Evolutionary conservation across 805 yeast genomes (phyloP).

Genomic region (Kuraishia capsulata): DNA sequence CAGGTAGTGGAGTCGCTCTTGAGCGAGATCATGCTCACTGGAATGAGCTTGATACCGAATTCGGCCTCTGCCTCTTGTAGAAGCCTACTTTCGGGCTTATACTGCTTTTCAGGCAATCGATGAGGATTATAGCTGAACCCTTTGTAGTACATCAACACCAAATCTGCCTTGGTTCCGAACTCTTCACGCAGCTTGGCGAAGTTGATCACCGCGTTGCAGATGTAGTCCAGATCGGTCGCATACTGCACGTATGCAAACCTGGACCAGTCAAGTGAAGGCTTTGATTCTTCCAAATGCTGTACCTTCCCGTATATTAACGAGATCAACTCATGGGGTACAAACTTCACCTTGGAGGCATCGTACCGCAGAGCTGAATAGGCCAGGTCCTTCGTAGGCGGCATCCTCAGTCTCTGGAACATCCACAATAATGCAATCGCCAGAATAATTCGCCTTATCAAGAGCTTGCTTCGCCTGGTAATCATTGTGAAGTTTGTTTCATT

Average conservation of each 20-base stretch:
- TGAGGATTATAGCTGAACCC: constrained; percentile 9
- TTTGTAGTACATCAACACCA: constrained; percentile 33
- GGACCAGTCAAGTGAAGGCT: constrained; percentile 3
- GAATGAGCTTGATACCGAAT: constrained; percentile 18
- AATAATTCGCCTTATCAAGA: not conserved
- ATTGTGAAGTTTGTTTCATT: no score
- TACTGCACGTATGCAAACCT: constrained; percentile 47
- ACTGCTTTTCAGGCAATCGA: not conserved
- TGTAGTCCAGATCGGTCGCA: constrained; percentile 42
- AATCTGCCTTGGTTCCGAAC: constrained; percentile 29
- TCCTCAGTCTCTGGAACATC: not conserved
- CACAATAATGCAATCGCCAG: not conserved
- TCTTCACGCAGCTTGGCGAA: constrained; percentile 27
- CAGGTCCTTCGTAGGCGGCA: not conserved
- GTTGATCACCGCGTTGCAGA: constrained; percentile 44
- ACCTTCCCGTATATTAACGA: not conserved
- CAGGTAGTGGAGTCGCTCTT: constrained; percentile 25
- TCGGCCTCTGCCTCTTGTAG: constrained; percentile 5
- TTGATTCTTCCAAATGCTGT: not conserved
- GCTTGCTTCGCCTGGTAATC: not conserved
- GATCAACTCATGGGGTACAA: constrained; percentile 1
- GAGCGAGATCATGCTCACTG: constrained; percentile 13
- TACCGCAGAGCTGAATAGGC: not conserved
- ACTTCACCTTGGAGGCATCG: not conserved
- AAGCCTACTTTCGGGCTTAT: constrained; percentile 4